These are phyloP conservation scores for Blastocystis sp. DNA, from an alignment of 352 stramenopile genomes.

Conservation along the genomic window DNA sequence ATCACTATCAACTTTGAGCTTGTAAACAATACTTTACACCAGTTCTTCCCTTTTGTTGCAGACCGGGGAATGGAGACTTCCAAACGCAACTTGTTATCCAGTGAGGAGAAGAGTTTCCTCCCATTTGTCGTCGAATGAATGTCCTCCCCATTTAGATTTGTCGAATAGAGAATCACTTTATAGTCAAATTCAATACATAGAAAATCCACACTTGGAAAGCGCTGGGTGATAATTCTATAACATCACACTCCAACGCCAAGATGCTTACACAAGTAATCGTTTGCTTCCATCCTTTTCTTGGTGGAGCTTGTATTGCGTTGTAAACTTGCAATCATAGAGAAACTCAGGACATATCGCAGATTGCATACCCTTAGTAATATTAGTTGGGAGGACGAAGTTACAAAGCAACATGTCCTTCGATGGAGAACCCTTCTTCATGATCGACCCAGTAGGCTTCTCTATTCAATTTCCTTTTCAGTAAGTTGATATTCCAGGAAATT, in stretches of 20 bases:
- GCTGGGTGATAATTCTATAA: not conserved
- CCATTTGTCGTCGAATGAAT: not conserved
- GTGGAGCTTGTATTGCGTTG: not conserved
- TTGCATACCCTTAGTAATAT: not conserved
- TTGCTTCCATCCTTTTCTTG: not conserved
- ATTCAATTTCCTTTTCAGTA: not conserved
- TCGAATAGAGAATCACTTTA: not conserved
- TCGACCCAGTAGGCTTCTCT: not conserved
- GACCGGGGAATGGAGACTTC: not conserved
- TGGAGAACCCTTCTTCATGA: not conserved
- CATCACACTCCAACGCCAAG: not conserved
- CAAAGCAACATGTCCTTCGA: not conserved
- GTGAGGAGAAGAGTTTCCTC: not conserved
- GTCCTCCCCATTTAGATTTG: not conserved
- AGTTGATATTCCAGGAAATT: not conserved
- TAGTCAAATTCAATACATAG: not conserved
- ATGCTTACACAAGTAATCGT: not conserved
- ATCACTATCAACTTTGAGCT: not conserved
- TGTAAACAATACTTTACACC: not conserved
- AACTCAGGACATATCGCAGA: conserved; percentile 8
- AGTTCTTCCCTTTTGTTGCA: not conserved
- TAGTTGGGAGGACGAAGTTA: not conserved
- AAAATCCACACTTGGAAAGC: not conserved
- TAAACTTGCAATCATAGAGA: conserved; percentile 1
- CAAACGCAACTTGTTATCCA: not conserved